Base-by-base conservation (phyloP, 768 basidiomycete genomes). In the Tricholoma furcatifolium region DNA sequence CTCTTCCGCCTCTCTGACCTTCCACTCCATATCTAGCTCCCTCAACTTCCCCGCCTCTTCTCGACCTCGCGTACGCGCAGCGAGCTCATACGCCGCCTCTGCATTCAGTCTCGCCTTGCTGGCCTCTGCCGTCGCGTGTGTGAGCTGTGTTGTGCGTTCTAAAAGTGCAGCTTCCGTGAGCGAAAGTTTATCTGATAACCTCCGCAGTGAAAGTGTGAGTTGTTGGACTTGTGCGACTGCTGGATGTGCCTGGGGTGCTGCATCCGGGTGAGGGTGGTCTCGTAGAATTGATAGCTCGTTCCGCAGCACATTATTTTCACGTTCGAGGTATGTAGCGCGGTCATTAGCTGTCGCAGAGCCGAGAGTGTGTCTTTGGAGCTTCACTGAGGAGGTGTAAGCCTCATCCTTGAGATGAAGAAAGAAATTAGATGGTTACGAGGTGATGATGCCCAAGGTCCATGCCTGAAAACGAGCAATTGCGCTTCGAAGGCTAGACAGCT, bases 131-230 rank as follows among this genome's bases (percentile, higher is more conserved):
- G 69, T 72, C 0, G 73, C 65, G 24, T 73, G 60, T 0, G 72
- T 65, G 1, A 85, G 69, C n/a, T 83, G 76, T 0, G 67, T 72
- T 0, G 78, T 83, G 20, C 78, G 78, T 1, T 70, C 63, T 12
- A 75, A 64, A 1, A 90, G 72, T 8, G 78, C 63, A 10, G 75
- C 67, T 63, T 91, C 90, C 0, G 85, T 82, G 9, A 78, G 62
- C 0, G 77, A 73, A 17, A 91, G 77, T 65, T 91, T 85, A 62
- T 88, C 83, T 3, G 82, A 85, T 30, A 88, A 72, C 18, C 78
- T 79, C 6, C 88, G 78, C 23, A 90, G 76, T 0, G 87, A 82
- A 8, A 91, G 76, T 0, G 87, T 83, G 47, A 91, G 75, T 52
- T 91, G 70, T 51, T 74, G 71, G 31, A 71, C 63, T 41, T 75